Percentiles rank a stretch among this genome's conserved stretches.
phyloP scores from a whole-genome alignment of 768 basidiomycete genomes.

The Rhodotorula toruloides region DNA sequence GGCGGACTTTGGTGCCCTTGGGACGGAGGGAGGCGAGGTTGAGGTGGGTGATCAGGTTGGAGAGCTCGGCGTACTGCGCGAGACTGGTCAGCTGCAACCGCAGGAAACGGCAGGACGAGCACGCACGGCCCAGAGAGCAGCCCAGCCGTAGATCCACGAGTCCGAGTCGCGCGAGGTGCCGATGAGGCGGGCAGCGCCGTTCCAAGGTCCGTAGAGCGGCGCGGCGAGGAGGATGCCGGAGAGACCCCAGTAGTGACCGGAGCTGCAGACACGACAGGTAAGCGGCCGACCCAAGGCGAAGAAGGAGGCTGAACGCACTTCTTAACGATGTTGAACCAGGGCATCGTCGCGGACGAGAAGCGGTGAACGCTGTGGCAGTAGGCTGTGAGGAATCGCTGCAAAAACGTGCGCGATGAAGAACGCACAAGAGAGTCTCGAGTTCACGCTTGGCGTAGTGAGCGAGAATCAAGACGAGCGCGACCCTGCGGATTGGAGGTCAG shows the following conservation, averaged over 20 bases:
- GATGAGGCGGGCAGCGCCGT: constrained; percentile 61
- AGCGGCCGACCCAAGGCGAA: not conserved
- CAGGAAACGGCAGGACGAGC: not conserved
- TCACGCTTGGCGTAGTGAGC: constrained; percentile 88
- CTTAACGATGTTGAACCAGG: constrained; percentile 72
- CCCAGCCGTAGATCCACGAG: constrained; percentile 62
- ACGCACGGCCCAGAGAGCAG: constrained; percentile 69
- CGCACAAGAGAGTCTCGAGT: constrained; percentile 74
- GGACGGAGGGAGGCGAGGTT: constrained; percentile 80
- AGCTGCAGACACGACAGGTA: constrained; percentile 53
- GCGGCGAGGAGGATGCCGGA: constrained; percentile 72
- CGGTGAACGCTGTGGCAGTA: constrained; percentile 67
- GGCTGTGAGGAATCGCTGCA: too few species aligned
- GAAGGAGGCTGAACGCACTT: constrained; percentile 57
- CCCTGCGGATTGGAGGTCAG: constrained; percentile 48
- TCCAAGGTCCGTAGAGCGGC: constrained; percentile 75
- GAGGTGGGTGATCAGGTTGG: constrained; percentile 76
- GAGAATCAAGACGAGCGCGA: constrained; percentile 68
- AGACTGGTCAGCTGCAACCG: not conserved
- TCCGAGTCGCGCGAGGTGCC: constrained; percentile 60
- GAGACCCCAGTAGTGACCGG: constrained; percentile 78
- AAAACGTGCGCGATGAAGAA: constrained; percentile 49
- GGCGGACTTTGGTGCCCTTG: constrained; percentile 62
- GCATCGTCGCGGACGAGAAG: constrained; percentile 94
- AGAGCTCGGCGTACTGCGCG: constrained; percentile 69